Evolutionary conservation across 2,329 filamentous ascomycete species (phyloP).

Genomic region (Phialophora macrospora): DNA sequence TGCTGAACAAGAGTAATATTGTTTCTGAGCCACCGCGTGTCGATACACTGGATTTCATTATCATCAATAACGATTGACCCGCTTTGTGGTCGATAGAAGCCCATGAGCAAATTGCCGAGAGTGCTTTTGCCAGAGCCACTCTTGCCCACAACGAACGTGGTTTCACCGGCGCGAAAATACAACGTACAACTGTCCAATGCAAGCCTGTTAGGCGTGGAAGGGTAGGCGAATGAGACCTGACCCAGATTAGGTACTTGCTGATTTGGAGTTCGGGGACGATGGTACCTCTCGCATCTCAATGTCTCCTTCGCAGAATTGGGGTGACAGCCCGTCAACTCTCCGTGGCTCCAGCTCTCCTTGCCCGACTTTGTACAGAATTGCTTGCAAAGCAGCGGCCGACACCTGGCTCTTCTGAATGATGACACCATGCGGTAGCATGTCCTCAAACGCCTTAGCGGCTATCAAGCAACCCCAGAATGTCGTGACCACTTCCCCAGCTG

Average conservation of each 20-base stretch:
- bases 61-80: slow-evolving; percentile 75
- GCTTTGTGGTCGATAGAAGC: slow-evolving; percentile 70
- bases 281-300: slow-evolving; percentile 72
- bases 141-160: slow-evolving; percentile 79
- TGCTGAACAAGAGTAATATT: slow-evolving; percentile 86
- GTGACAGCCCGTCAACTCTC: slow-evolving; percentile 42
- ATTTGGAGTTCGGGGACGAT: slow-evolving; percentile 18
- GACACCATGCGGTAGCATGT: slow-evolving; percentile 75
- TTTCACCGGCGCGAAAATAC: slow-evolving; percentile 71
- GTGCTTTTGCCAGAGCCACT: slow-evolving; percentile 96
- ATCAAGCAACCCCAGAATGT: slow-evolving; percentile 83
- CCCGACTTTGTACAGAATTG: slow-evolving; percentile 46
- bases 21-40: slow-evolving; percentile 72
- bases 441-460: slow-evolving; percentile 75
- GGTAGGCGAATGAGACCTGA: slow-evolving; percentile 82
- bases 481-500: slow-evolving; percentile 72
- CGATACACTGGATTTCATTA: slow-evolving; percentile 63
- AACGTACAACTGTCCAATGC: slow-evolving; percentile 69
- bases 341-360: slow-evolving; percentile 38
- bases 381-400: slow-evolving; percentile 68
- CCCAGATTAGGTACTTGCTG: slow-evolving; percentile 22
- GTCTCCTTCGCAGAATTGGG: slow-evolving; percentile 63
- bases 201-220: slow-evolving; percentile 65
- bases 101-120: slow-evolving; percentile 75
- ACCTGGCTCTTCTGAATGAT: slow-evolving; percentile 78